A percentile compares a stretch with the other conserved stretches of the same genome.
Evolutionary conservation across 768 basidiomycete genomes (phyloP).

Genomic region (Exsudoporus frostii): DNA sequence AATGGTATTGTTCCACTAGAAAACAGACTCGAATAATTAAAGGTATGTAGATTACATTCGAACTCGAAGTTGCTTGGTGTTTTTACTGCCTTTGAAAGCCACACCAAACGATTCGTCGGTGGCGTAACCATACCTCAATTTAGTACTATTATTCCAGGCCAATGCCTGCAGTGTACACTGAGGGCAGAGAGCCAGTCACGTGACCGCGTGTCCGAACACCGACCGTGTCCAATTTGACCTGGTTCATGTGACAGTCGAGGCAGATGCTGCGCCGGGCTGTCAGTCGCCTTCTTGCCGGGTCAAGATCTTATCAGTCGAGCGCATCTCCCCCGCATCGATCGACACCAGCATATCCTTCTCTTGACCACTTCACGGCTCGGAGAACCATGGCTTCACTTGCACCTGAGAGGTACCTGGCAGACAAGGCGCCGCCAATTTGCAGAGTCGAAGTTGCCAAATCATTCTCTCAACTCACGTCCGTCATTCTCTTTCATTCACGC

Average conservation of each 20-base stretch:
- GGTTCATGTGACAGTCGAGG: not conserved
- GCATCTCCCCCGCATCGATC: slow-evolving; percentile 7
- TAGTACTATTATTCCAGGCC: too few species aligned
- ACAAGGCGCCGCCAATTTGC: slow-evolving; percentile 74
- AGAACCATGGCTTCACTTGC: slow-evolving; percentile 35
- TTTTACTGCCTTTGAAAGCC: too few species aligned
- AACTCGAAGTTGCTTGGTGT: too few species aligned
- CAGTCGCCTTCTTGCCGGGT: slow-evolving; percentile 1
- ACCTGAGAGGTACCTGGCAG: slow-evolving; percentile 68
- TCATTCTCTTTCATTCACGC: not conserved
- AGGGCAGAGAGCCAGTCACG: too few species aligned
- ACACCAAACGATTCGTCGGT: too few species aligned
- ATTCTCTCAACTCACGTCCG: slow-evolving; percentile 66
- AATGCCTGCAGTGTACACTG: too few species aligned
- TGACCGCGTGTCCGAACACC: too few species aligned
- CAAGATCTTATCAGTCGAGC: slow-evolving; percentile 2
- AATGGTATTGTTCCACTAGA: too few species aligned
- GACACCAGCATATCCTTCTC: not conserved
- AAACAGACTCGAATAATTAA: too few species aligned
- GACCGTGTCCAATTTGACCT: not conserved
- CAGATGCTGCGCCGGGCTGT: slow-evolving; percentile 7
- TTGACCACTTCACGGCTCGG: not conserved
- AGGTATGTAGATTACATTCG: too few species aligned
- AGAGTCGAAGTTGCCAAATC: slow-evolving; percentile 63
- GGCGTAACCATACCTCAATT: too few species aligned